These are phyloP conservation scores for Astrothelium subdiscretum DNA, from an alignment of 495 filamentous ascomycete species.

Conservation along the genomic window DNA sequence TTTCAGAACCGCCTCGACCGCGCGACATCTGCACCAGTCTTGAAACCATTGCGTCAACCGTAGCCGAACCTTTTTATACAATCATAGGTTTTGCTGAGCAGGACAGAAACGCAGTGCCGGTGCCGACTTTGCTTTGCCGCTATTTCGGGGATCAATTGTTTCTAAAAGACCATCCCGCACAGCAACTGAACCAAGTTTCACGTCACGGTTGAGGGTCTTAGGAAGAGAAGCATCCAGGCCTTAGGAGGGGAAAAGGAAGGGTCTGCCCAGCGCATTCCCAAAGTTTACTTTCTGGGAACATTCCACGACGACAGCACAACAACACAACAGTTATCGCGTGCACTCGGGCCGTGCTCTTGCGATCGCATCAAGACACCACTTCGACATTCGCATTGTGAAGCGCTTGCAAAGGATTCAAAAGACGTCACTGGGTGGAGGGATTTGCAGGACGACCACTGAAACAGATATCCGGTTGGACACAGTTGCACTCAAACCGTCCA, in stretches of 20 bases:
- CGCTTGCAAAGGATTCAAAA: not conserved
- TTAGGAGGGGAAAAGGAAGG: not conserved
- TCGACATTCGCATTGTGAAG: not conserved
- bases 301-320: not conserved
- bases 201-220: not conserved
- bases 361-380: not conserved
- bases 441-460: no score
- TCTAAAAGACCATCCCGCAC: not conserved
- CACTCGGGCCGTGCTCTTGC: not conserved
- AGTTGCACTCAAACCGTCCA: not conserved
- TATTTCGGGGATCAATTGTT: not conserved
- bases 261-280: not conserved
- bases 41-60: not conserved
- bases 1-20: slow-evolving; percentile 2
- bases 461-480: not conserved
- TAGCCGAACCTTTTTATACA: not conserved
- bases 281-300: not conserved
- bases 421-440: no score
- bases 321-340: not conserved
- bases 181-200: slow-evolving; percentile 1
- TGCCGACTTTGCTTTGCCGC: not conserved
- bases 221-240: not conserved
- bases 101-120: not conserved
- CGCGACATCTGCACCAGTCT: not conserved
- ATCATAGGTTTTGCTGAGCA: not conserved